These are phyloP conservation scores for Collybia sordida DNA, from an alignment of 768 basidiomycete genomes.

Conservation along the genomic window DNA sequence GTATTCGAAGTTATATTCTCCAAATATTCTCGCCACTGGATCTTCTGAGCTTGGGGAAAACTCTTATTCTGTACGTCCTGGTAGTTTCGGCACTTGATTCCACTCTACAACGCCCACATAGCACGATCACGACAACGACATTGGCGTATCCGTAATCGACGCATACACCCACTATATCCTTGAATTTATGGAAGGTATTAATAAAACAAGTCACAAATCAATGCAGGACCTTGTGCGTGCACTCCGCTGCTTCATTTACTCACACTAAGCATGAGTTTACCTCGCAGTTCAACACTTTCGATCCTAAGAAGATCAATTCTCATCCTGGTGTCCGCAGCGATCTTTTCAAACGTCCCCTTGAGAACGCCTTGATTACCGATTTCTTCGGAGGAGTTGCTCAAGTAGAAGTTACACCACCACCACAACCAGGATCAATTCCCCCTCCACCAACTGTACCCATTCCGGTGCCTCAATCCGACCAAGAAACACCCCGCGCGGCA, in stretches of 20 bases:
- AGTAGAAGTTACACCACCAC: slow-evolving; percentile 56
- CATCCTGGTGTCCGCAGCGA: slow-evolving; percentile 88
- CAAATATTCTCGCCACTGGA: slow-evolving; percentile 89
- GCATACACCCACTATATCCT: slow-evolving; percentile 91
- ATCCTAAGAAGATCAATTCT: slow-evolving; percentile 73
- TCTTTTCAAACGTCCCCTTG: slow-evolving; percentile 70
- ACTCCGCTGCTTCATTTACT: not conserved
- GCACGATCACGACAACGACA: slow-evolving; percentile 92
- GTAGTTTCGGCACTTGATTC: not conserved
- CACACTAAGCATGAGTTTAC: not conserved
- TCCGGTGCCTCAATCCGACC: not conserved
- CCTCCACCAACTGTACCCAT: not conserved
- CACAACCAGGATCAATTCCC: not conserved
- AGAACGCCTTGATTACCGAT: slow-evolving; percentile 67
- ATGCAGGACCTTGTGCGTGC: slow-evolving; percentile 80
- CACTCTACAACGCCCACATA: slow-evolving; percentile 25
- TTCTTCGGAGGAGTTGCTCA: slow-evolving; percentile 89
- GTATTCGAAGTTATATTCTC: slow-evolving; percentile 91
- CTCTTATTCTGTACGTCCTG: slow-evolving; percentile 80
- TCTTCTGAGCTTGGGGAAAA: slow-evolving; percentile 84
- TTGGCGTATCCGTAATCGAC: slow-evolving; percentile 96
- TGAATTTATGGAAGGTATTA: slow-evolving; percentile 87
- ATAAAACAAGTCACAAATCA: slow-evolving; percentile 82
- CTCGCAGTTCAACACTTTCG: slow-evolving; percentile 76
- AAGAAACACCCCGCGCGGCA: not conserved